Percentiles rank a stretch among this genome's conserved stretches.
phyloP scores from a whole-genome alignment of 306 rosid species.

The Argentina anserina region DNA sequence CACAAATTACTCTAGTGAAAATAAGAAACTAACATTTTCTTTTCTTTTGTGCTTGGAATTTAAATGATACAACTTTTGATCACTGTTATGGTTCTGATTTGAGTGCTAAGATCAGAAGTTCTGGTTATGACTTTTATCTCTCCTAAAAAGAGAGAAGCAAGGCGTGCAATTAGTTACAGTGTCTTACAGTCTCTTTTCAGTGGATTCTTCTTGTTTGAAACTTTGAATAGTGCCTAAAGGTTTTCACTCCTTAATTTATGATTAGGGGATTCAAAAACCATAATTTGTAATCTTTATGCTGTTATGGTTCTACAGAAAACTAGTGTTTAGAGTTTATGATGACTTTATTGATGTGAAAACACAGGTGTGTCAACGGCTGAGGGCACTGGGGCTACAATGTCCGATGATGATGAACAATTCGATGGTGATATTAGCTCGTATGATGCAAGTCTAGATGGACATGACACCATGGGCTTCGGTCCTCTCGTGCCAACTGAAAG shows the following conservation, averaged over 20 bases:
- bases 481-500: conserved; percentile 87
- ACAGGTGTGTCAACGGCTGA: conserved; percentile 80
- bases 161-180: neutral
- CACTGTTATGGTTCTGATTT: neutral
- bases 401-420: conserved; percentile 75
- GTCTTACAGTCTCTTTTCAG: neutral
- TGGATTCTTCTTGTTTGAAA: neutral
- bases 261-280: neutral
- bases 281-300: neutral
- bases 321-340: neutral
- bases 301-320: neutral
- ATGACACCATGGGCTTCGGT: conserved; percentile 71
- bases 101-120: neutral
- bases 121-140: neutral
- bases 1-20: neutral
- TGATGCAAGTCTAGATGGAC: conserved; percentile 67
- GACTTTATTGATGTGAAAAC: neutral
- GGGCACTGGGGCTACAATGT: conserved; percentile 93
- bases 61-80: neutral
- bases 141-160: neutral
- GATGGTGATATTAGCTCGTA: conserved; percentile 66
- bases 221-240: neutral
- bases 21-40: neutral
- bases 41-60: neutral
- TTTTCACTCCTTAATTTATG: neutral